Evolutionary conservation across 768 basidiomycete genomes (phyloP), one percentile per base, ranked within the genome.

Genomic region (Phanerochaete carnosa): DNA sequence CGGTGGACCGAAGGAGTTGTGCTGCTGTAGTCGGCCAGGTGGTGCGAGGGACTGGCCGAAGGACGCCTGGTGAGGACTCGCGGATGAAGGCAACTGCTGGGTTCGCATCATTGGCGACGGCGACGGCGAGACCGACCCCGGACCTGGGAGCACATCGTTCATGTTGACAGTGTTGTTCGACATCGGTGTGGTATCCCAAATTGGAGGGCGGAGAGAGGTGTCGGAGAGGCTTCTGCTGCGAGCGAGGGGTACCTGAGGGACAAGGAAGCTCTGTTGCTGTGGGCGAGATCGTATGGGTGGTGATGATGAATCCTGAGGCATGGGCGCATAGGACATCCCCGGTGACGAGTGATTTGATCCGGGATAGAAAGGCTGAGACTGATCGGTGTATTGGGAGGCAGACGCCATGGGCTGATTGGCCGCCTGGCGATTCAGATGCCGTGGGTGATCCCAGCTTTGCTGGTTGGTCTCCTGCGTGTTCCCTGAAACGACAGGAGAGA

Each of bases 221-320:
- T 88, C 87, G 1, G 85, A 85, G 65, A 86, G 82, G 72, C 84
- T 86, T 55, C 87, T 77, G 25, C 75, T 73, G 35, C 85, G 79
- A 35, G 64, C 62, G 11, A 73, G 72, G n/a, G 65, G 69, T 57
- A 73, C 71, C 19, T 74, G 70, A 65, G 70, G 69, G 51, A 76
- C 72, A 61, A 71, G 76, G 30, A 60, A 57, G 30, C 64, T 63
- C 53, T 66, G 66, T 6, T 63, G 58, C 7, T 63, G 63, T 35
- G 47, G 13, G 47, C 51, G 57, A 12, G 37, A 30, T 45, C 25
- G 58, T 30, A 33, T 35, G 15, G 54, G 52, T 5, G 32, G 52
- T 33, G 52, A 55, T 35, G 56, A 59, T 32, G 50, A n/a, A 29
- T 62, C 62, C 26, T 26, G 39, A 26, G 53, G 51, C 46, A 61